Evolutionary conservation across 441 rosid species (phyloP), one percentile per base, ranked within the genome.

Genomic region (Pelargonium myrrhifolium): DNA sequence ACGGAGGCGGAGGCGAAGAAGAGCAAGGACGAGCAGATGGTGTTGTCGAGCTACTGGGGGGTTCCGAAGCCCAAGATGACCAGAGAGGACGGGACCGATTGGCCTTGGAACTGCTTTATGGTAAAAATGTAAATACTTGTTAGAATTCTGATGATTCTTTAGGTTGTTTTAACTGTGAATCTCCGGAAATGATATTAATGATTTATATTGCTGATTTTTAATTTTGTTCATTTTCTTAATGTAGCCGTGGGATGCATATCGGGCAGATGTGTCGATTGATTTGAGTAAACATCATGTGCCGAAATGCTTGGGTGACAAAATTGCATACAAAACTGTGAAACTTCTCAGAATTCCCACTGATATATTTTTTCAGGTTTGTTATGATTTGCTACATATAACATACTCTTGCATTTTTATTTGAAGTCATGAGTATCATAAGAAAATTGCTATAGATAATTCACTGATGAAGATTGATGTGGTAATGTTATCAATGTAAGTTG

Each of bases 161-260:
- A 2, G 12, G n/a, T n/a, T 15, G 39, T 17, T 0, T 74, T 67
- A 42, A 47, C 51, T 21, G 14, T 10, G 14, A 35, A 47, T 51
- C 10, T 63, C 28, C 39, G 39, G 22, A 26, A 9, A 15, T 0
- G 18, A 9, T 6, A 0, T 14, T 43, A 5, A 12, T 28, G 62
- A 49, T 22, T 22, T 12, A 22, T 24, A 24, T 22, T 31, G 18
- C 11, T 15, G 31, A 26, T 40, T 0, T 12, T 65, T 4, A 62
- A 26, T n/a, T 55, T 67, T n/a, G 43, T 12, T 2, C 9, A 1
- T 1, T 59, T 9, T 42, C 4, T 40, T 45, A 49, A 31, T 82
- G 80, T 62, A 92, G 95, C 96, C 93, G 24, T 88, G 95, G 95
- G 96, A 89, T 65, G 74, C 87, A 9, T 83, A 84, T 70, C 49